Percentiles rank a stretch among this genome's conserved stretches.
phyloP scores from a whole-genome alignment of 1,284 basidiomycete genomes.

The Apiotrichum siamense region DNA sequence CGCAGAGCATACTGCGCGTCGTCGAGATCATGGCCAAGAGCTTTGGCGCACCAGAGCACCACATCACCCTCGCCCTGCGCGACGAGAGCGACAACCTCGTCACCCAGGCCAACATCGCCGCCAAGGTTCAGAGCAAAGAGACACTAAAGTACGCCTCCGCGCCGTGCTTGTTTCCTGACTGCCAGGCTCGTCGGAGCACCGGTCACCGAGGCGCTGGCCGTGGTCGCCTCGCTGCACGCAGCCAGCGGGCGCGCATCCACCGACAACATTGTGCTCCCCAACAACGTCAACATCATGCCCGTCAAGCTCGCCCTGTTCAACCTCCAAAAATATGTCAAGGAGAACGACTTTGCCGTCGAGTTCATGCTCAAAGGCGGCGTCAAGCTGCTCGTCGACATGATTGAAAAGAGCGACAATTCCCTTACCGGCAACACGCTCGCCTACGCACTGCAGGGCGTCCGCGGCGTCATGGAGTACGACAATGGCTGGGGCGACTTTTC shows the following conservation, averaged over 20 bases:
- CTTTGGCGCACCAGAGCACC: conserved; percentile 75
- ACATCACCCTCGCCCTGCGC: conserved; percentile 73
- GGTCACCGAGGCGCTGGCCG: conserved; percentile 35
- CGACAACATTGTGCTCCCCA: conserved; percentile 6
- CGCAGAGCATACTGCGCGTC: conserved; percentile 36
- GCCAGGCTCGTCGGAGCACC: conserved; percentile 40
- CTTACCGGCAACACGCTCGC: conserved; percentile 72
- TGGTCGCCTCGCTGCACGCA: conserved; percentile 32
- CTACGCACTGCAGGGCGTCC: conserved; percentile 40
- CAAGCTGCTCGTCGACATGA: conserved; percentile 64
- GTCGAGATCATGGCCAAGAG: conserved; percentile 44
- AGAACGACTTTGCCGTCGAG: conserved; percentile 78
- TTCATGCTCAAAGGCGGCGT: conserved; percentile 73
- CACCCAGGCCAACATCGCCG: conserved; percentile 77
- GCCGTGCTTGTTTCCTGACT: neutral
- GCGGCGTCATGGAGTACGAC: conserved; percentile 39
- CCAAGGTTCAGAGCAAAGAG: conserved; percentile 70
- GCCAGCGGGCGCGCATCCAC: conserved; percentile 8
- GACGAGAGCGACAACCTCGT: conserved; percentile 83
- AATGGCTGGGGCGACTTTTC: conserved; percentile 35
- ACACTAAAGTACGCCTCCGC: conserved; percentile 59
- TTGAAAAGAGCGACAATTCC: conserved; percentile 53
- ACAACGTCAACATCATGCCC: conserved; percentile 33
- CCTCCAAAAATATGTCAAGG: conserved; percentile 80
- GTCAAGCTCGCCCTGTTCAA: conserved; percentile 54